These are phyloP conservation scores for Stentor roeselii DNA, from an alignment of 73 alveolate genomes.

Conservation along the genomic window DNA sequence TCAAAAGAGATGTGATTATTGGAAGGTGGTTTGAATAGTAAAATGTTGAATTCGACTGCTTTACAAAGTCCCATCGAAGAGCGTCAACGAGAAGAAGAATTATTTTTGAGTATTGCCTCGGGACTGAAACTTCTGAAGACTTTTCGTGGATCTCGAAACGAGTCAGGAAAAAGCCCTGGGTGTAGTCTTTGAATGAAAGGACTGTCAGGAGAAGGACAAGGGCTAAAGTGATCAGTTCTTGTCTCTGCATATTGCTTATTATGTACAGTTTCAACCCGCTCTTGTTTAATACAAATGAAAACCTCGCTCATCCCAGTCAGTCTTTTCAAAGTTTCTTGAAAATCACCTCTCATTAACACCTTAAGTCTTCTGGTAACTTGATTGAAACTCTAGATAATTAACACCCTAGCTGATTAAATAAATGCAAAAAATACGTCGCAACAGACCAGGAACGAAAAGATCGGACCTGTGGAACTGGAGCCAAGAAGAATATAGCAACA, in stretches of 20 bases:
- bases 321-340: no score
- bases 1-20: constrained; percentile 27
- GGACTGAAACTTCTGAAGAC: not conserved
- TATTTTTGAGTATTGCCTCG: constrained; percentile 6
- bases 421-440: constrained; percentile 69
- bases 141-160: constrained; percentile 19
- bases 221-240: not conserved
- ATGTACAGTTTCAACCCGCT: no score
- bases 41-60: not conserved
- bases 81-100: constrained; percentile 40
- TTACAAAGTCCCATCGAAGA: constrained; percentile 40
- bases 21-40: constrained; percentile 32
- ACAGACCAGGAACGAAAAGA: constrained; percentile 94
- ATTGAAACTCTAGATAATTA: no score
- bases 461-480: constrained; percentile 97
- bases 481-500: constrained; percentile 89
- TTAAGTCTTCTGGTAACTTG: no score
- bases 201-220: not conserved
- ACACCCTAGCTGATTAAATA: no score
- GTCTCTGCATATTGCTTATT: no score
- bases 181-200: not conserved
- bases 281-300: no score
- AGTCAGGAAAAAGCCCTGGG: constrained; percentile 25
- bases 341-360: no score
- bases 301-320: no score